Conservation (phyloP, 352 stramenopile species). For the Pythium brassicae region DNA sequence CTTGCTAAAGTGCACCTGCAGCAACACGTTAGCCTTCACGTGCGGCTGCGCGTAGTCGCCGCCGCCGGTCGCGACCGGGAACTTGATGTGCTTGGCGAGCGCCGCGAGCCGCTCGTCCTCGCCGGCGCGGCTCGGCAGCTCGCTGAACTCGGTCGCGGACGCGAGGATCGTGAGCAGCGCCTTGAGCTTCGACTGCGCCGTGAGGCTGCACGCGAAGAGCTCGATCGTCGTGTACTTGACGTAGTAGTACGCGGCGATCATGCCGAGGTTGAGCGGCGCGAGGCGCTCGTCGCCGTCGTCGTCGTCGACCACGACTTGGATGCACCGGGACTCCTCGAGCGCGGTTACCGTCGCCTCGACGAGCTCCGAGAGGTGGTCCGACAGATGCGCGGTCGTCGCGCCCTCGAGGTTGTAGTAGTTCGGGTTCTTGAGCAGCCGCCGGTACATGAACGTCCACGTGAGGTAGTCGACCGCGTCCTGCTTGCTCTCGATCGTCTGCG, state of each 20-base stretch:
- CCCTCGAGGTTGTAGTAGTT: conserved; percentile 99
- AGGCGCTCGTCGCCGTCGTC: conserved; percentile 91
- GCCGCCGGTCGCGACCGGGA: conserved; percentile 77
- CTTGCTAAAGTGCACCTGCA: conserved; percentile 97
- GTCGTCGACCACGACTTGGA: conserved; percentile 94
- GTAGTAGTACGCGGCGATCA: conserved; percentile 99
- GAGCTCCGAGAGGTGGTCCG: conserved; percentile 98
- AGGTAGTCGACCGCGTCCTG: conserved; percentile 99
- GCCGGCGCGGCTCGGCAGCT: conserved; percentile 89
- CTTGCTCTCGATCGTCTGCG: conserved; percentile 98
- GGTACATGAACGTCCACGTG: conserved; percentile 99
- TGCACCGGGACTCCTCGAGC: conserved; percentile 95
- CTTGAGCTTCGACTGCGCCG: conserved; percentile 95
- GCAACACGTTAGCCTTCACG: conserved; percentile 95
- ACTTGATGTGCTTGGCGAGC: conserved; percentile 93
- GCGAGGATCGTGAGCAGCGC: conserved; percentile 96
- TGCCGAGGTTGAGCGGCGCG: conserved; percentile 96
- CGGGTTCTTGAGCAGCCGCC: conserved; percentile 98
- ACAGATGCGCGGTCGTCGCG: conserved; percentile 90
- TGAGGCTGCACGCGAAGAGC: conserved; percentile 97
- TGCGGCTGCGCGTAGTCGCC: conserved; percentile 91
- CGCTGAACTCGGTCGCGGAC: conserved; percentile 94
- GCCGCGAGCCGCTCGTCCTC: conserved; percentile 94
- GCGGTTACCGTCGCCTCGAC: conserved; percentile 96
- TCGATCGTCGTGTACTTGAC: conserved; percentile 99